Conservation (phyloP, 371 early-diverging fungal genomes). For the Apophysomyces variabilis region DNA sequence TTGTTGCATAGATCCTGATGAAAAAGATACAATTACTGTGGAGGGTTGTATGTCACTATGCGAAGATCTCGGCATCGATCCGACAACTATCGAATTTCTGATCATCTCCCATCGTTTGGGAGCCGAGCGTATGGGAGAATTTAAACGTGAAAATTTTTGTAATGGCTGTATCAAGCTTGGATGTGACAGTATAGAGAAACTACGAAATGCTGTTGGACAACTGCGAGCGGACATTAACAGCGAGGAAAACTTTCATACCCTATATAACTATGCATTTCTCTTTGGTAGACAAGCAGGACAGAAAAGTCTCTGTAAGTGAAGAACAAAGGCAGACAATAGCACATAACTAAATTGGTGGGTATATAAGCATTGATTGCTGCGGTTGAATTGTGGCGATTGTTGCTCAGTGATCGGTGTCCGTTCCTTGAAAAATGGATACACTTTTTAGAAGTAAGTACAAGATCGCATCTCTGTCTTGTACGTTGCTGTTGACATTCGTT, state of each 20-base stretch:
- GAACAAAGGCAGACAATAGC: neutral
- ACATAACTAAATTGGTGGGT: neutral
- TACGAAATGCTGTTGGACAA: constrained; percentile 52
- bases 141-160: constrained; percentile 62
- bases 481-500: neutral
- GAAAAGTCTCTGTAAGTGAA: constrained; percentile 72
- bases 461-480: neutral
- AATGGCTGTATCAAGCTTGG: constrained; percentile 72
- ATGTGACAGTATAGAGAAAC: constrained; percentile 69
- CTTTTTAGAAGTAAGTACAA: constrained; percentile 60
- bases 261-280: constrained; percentile 81
- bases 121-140: constrained; percentile 81
- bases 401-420: constrained; percentile 62
- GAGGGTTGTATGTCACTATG: constrained; percentile 80
- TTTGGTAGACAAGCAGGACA: constrained; percentile 74
- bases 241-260: constrained; percentile 66
- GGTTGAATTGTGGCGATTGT: constrained; percentile 74
- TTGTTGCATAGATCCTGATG: constrained; percentile 54
- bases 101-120: constrained; percentile 74
- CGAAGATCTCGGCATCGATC: constrained; percentile 76
- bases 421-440: constrained; percentile 75
- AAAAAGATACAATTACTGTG: constrained; percentile 66
- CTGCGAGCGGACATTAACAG: constrained; percentile 44
- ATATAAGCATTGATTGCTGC: constrained; percentile 75
- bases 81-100: constrained; percentile 76